These are phyloP conservation scores for Camellia lanceoleosa DNA, from an alignment of 148 eudicot genomes.

Conservation along the genomic window DNA sequence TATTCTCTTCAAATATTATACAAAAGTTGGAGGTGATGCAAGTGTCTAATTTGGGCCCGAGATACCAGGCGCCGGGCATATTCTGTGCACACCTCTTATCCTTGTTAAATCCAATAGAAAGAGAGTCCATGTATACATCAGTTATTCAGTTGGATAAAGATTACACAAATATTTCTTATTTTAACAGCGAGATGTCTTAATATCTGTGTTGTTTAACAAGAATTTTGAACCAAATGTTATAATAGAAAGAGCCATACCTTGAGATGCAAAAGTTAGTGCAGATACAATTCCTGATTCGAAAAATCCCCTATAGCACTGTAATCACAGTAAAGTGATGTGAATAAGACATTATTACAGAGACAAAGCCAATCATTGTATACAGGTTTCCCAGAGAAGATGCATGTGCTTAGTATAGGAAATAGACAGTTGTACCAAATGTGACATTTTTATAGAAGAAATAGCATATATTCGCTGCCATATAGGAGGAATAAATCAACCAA, in stretches of 20 bases:
- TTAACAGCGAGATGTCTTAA: too few relatives aligned
- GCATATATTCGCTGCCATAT: slow-evolving; percentile 88
- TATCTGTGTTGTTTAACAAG: too few relatives aligned
- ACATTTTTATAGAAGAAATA: slow-evolving; percentile 94
- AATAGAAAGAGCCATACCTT: slow-evolving; percentile 50
- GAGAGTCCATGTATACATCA: too few relatives aligned
- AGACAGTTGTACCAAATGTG: slow-evolving; percentile 71
- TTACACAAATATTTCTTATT: too few relatives aligned
- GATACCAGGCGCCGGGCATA: too few relatives aligned
- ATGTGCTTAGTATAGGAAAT: slow-evolving; percentile 78
- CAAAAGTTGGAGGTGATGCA: too few relatives aligned
- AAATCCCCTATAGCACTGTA: slow-evolving; percentile 84
- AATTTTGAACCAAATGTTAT: neutral
- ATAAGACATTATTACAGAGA: slow-evolving; percentile 81
- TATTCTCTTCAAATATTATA: too few relatives aligned
- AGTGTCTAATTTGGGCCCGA: too few relatives aligned
- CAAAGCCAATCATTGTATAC: slow-evolving; percentile 90
- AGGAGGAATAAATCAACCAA: slow-evolving; percentile 4
- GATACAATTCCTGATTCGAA: slow-evolving; percentile 96
- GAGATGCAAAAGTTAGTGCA: slow-evolving; percentile 72
- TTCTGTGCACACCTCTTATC: too few relatives aligned
- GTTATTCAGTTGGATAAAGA: too few relatives aligned
- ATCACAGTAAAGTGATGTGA: slow-evolving; percentile 89
- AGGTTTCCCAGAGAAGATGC: slow-evolving; percentile 81
- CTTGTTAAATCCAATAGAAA: too few relatives aligned